Percentiles rank a stretch among this genome's conserved stretches.
Conservation (phyloP, 331 rosid genomes). For the Acacia concinna region DNA sequence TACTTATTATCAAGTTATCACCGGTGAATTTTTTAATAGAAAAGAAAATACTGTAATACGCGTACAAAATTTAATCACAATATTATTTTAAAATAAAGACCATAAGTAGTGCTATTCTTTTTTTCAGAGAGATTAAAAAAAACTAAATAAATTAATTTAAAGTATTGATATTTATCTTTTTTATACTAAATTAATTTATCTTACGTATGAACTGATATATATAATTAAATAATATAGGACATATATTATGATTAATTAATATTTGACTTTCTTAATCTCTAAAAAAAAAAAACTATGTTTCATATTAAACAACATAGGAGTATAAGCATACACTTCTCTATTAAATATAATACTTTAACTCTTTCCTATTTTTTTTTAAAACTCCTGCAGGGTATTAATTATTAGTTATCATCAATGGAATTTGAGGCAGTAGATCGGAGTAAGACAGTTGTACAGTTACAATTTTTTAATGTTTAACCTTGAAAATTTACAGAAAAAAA, state of each 20-base stretch:
- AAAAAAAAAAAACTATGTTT: no score
- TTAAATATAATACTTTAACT: neutral
- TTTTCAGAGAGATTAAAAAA: no score
- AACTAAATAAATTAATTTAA: no score
- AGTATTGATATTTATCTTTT: no score
- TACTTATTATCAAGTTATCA: neutral
- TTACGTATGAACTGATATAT: no score
- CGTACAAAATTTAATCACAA: neutral
- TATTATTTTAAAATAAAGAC: neutral
- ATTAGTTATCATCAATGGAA: neutral
- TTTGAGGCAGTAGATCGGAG: neutral
- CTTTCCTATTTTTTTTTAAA: neutral
- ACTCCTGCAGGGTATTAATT: neutral
- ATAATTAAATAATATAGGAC: no score
- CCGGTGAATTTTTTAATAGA: neutral
- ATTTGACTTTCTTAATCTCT: no score
- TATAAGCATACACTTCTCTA: neutral
- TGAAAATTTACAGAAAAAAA: conserved; percentile 11
- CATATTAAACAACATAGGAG: no score
- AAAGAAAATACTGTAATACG: neutral
- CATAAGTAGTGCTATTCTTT: no score
- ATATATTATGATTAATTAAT: no score
- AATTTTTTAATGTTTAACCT: neutral
- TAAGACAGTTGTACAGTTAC: neutral
- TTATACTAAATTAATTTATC: no score